Percentiles rank a stretch among this genome's conserved stretches.
These are phyloP conservation scores for Epicoccum sorghinum DNA, from an alignment of 2,329 filamentous ascomycete genomes.

Conservation along the genomic window DNA sequence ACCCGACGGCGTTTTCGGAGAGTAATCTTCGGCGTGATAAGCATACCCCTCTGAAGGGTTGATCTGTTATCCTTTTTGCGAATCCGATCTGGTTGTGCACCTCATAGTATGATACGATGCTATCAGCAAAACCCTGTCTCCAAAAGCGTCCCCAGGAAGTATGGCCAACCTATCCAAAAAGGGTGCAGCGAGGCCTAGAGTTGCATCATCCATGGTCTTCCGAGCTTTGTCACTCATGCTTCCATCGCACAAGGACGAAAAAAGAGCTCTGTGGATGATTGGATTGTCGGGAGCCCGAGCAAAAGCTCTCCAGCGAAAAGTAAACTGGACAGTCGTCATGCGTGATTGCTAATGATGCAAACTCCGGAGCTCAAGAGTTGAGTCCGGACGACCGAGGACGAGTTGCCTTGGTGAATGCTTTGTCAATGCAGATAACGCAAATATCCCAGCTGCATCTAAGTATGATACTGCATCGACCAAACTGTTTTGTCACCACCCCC, in stretches of 20 bases:
- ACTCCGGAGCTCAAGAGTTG: not conserved
- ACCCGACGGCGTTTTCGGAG: not conserved
- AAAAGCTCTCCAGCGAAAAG: slow-evolving; percentile 1
- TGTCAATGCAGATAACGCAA: not conserved
- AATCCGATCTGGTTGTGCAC: too few relatives aligned
- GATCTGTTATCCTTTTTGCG: not conserved
- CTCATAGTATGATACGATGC: not conserved
- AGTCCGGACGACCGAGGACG: not conserved
- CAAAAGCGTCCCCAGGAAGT: not conserved
- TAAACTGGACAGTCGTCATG: not conserved
- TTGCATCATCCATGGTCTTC: not conserved
- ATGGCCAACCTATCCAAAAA: not conserved
- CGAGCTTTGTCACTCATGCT: too few relatives aligned
- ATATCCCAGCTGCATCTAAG: not conserved
- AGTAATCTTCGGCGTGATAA: not conserved
- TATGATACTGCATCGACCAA: not conserved
- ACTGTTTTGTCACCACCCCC: slow-evolving; percentile 7
- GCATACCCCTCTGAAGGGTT: slow-evolving; percentile 10
- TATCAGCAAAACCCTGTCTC: slow-evolving; percentile 4
- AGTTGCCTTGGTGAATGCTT: not conserved
- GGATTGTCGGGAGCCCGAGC: not conserved
- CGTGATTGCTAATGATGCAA: not conserved
- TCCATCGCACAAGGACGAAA: not conserved
- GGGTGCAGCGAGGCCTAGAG: not conserved
- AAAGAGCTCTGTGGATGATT: too few relatives aligned